phyloP scores from a whole-genome alignment of 331 rosid genomes.

The Malus hybrid region DNA sequence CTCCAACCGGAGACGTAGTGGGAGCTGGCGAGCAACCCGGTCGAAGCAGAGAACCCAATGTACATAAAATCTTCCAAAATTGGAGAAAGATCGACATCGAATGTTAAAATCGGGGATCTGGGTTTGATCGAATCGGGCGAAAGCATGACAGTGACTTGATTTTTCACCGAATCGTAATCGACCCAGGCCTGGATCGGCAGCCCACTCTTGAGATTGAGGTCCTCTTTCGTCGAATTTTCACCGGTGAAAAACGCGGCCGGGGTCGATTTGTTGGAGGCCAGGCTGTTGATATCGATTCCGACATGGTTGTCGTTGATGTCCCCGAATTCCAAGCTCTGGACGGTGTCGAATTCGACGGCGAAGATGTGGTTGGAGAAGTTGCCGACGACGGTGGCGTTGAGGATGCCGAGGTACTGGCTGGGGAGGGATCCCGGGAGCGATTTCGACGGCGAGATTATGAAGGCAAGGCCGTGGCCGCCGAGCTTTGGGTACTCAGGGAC shows the following conservation, averaged over 20 bases:
- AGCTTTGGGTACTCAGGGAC: conserved; percentile 46
- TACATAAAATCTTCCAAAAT: no score
- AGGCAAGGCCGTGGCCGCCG: conserved; percentile 79
- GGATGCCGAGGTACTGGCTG: conserved; percentile 60
- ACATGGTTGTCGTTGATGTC: conserved; percentile 70
- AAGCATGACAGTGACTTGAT: conserved; percentile 37
- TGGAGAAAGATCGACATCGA: no score
- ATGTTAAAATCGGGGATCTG: no score
- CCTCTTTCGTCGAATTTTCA: conserved; percentile 2
- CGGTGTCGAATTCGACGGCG: conserved; percentile 74
- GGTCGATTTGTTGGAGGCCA: conserved; percentile 42
- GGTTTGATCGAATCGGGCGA: conserved; percentile 2
- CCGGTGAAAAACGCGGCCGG: conserved; percentile 23
- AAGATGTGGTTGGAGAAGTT: conserved; percentile 10
- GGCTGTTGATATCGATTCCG: conserved; percentile 50
- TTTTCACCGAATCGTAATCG: conserved; percentile 36
- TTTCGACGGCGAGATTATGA: conserved; percentile 47
- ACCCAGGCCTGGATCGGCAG: conserved; percentile 51
- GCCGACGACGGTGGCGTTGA: conserved; percentile 43
- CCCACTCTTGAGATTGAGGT: conserved; percentile 45
- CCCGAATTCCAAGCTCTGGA: conserved; percentile 46
- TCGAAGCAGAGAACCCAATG: no score
- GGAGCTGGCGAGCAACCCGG: no score
- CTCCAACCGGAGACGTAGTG: no score
- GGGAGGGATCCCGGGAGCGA: conserved; percentile 34